Conservation (phyloP, 1,139 yeast genomes). For the Suhomyces coccinellae region DNA sequence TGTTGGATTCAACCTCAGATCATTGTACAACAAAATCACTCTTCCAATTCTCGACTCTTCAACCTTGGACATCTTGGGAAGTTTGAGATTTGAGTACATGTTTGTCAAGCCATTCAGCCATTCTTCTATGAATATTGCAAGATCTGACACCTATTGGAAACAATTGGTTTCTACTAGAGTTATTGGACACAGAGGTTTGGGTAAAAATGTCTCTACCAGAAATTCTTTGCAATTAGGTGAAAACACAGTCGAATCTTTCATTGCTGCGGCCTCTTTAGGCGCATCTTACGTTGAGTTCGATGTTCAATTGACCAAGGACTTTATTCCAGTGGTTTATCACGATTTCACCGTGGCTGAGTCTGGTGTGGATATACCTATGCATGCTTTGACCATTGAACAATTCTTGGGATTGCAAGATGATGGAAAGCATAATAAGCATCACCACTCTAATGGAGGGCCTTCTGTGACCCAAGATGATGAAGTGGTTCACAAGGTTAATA, state of each 20-base stretch:
- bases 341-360: slow-evolving; percentile 95
- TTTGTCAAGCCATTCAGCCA: slow-evolving; percentile 75
- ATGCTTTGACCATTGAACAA: slow-evolving; percentile 85
- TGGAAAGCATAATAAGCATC: slow-evolving; percentile 10
- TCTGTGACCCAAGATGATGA: slow-evolving; percentile 42
- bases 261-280: slow-evolving; percentile 95
- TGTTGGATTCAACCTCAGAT: slow-evolving; percentile 70
- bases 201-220: slow-evolving; percentile 72
- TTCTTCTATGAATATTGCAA: slow-evolving; percentile 63
- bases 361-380: slow-evolving; percentile 97
- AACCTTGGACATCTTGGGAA: slow-evolving; percentile 75
- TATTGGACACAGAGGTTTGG: slow-evolving; percentile 95
- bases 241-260: slow-evolving; percentile 91
- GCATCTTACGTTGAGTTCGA: slow-evolving; percentile 94
- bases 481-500: slow-evolving; percentile 31
- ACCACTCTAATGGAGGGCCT: slow-evolving; percentile 13
- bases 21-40: slow-evolving; percentile 65
- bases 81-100: slow-evolving; percentile 71
- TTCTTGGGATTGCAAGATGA: slow-evolving; percentile 63
- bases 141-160: slow-evolving; percentile 90
- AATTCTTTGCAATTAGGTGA: slow-evolving; percentile 91
- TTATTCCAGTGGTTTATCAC: slow-evolving; percentile 90
- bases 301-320: slow-evolving; percentile 93
- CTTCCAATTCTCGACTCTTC: slow-evolving; percentile 77
- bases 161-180: slow-evolving; percentile 86